Base-by-base conservation (phyloP, 192 early-diverging fungal species). In the Rhizophagus sp. region DNA sequence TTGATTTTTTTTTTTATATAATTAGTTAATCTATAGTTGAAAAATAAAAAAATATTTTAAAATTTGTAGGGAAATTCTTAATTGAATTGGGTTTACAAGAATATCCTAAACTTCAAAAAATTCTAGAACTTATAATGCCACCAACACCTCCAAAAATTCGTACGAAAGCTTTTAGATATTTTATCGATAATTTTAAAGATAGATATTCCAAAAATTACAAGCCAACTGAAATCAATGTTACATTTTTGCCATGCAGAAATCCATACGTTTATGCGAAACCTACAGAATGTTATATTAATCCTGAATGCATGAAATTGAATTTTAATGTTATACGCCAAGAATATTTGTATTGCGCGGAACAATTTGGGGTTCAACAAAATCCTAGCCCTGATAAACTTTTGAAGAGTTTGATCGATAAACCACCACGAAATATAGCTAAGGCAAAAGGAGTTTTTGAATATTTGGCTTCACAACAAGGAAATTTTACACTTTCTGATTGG, bases 361-460 rank as follows among this genome's bases (percentile, higher is more conserved):
- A 91, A 82, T 84, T 97, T 39, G 92, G 94, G 0, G 89, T 96
- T 19, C 50, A 73, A 22, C 85, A 88, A 25, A 84, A 92, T 50
- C 96, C 96, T 1, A 61, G 80, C 17, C 80, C 88, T 0, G 79
- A 64, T 0, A 70, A 74, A 19, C 30, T 89, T 8, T 19, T 92
- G 4, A 74, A 84, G 25, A 83, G 83, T 1, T 84, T 93, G 17
- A 22, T 71, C 7, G 41, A 84, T 27, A 39, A 78, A 8, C 79
- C 82, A 4, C 82, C 84, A 4, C 12, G 70, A 9, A 74, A 85
- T 8, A 72, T 81, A 1, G 82, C 76, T 3, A 84, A 85, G 6
- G 94, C 92, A 2, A 83, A 80, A 4, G 65, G 70, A 0, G 82
- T 93, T 1, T 95, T 97, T 86, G 87, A 89, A 27, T 96, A 91